Evolutionary conservation across 1,139 yeast genomes (phyloP), one percentile per base, ranked within the genome.

Genomic region (Saccharomycopsis hybrid): DNA sequence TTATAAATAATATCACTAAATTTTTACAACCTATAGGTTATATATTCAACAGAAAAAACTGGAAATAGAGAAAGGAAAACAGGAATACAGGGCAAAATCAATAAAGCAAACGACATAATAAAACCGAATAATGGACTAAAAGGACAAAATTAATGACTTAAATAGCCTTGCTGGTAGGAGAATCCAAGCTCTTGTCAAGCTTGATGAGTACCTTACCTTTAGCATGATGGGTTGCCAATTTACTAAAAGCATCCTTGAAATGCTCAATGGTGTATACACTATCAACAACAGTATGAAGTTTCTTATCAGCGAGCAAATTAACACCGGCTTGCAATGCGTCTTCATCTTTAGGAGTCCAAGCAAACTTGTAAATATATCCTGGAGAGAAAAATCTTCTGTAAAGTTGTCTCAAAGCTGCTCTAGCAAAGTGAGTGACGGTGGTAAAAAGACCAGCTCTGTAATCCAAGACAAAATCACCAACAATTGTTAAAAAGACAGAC

Each of bases 161-260:
- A n/a, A n/a, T n/a, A n/a, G n/a, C n/a, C n/a, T n/a, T n/a, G n/a
- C n/a, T n/a, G n/a, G n/a, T n/a, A n/a, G n/a, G n/a, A n/a, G n/a
- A n/a, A n/a, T n/a, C n/a, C n/a, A n/a, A n/a, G n/a, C n/a, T n/a
- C n/a, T 18, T 18, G 24, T 37, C 42, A 28, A 46, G 31, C 36
- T 43, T 32, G n/a, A 78, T 55, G 5, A 85, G 73, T 41, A 85
- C 70, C 61, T 85, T 85, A 39, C 95, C 95, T 52, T 70, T 72
- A 2, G 83, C 80, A 47, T 64, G 69, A 50, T 77, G 76, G 13
- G 70, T 62, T 13, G 62, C 63, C 37, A 82, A 61, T 54, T 65
- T 68, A 4, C 74, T 73, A 48, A 74, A 60, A 0, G 87, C 92
- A 4, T 67, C 60, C 45, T 73, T 60, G 57, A 65, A 76, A 13